These are phyloP conservation scores for Pneumocystis carinii DNA, from an alignment of 1,139 yeast genomes.

Conservation along the genomic window DNA sequence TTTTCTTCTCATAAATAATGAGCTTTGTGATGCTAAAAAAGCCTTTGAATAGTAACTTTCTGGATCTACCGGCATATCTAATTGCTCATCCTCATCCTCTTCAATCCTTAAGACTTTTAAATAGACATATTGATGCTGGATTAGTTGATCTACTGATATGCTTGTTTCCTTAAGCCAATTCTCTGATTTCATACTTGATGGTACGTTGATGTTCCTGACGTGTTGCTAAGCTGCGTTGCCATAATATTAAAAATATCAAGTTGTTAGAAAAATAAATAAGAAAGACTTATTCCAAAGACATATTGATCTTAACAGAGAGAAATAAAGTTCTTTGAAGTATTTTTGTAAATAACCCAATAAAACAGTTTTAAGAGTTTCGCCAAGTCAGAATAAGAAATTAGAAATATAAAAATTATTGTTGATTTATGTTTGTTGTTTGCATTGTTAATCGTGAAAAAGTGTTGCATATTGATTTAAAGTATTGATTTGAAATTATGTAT, in stretches of 20 bases:
- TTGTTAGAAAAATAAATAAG: no score
- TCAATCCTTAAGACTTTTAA: background rate
- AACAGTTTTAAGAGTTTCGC: no score
- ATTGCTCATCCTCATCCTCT: background rate
- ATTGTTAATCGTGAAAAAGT: background rate
- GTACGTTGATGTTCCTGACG: no score
- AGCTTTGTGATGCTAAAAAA: background rate
- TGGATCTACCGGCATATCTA: background rate
- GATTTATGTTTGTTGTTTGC: no score
- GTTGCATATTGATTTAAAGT: background rate
- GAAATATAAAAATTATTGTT: no score
- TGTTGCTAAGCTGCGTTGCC: background rate
- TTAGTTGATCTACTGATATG: background rate
- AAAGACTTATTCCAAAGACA: background rate
- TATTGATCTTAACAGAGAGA: no score
- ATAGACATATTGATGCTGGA: background rate
- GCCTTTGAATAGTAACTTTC: background rate
- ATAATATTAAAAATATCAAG: background rate
- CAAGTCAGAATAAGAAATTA: no score
- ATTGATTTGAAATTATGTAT: background rate
- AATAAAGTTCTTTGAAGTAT: no score
- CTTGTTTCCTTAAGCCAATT: background rate
- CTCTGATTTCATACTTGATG: background rate
- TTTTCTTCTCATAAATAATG: background rate
- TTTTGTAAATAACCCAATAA: no score